Conservation (phyloP, 2,329 filamentous ascomycete genomes). For the Aspergillus alliaceus region DNA sequence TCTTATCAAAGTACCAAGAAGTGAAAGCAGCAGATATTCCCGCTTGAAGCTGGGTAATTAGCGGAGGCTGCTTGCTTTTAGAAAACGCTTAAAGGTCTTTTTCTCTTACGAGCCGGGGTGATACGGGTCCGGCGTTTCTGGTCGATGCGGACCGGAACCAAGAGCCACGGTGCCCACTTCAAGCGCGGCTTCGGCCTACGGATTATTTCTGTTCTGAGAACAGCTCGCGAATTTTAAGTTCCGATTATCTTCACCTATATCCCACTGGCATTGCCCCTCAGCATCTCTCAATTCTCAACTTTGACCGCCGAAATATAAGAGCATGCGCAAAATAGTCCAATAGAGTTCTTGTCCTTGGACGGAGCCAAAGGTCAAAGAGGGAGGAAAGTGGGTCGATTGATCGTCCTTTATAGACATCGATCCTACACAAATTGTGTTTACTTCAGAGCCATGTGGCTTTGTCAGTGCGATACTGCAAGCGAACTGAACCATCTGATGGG, state of each 20-base stretch:
- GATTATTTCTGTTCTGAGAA: not conserved
- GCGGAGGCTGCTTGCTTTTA: not conserved
- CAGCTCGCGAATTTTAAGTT: not conserved
- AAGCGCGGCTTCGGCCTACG: not conserved
- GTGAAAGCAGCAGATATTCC: conserved; percentile 33
- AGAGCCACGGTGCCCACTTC: not conserved
- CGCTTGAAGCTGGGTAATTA: not conserved
- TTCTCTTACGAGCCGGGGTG: no score
- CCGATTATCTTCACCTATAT: not conserved
- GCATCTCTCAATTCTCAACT: not conserved
- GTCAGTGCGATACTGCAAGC: not conserved
- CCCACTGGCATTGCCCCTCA: not conserved
- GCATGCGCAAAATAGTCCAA: not conserved
- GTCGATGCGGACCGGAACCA: not conserved
- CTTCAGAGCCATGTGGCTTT: not conserved
- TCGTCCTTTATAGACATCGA: not conserved
- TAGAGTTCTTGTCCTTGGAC: not conserved
- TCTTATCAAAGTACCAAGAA: conserved; percentile 43
- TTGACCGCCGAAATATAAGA: not conserved
- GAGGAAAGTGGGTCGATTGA: not conserved
- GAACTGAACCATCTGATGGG: not conserved
- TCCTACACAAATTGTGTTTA: not conserved
- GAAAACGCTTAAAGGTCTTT: not conserved
- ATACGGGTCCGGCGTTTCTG: not conserved
- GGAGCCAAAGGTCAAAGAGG: not conserved